Percentiles rank a stretch among this genome's conserved stretches.
phyloP scores from a whole-genome alignment of 2,329 filamentous ascomycete genomes.

The Neofusicoccum kwambonambiense region DNA sequence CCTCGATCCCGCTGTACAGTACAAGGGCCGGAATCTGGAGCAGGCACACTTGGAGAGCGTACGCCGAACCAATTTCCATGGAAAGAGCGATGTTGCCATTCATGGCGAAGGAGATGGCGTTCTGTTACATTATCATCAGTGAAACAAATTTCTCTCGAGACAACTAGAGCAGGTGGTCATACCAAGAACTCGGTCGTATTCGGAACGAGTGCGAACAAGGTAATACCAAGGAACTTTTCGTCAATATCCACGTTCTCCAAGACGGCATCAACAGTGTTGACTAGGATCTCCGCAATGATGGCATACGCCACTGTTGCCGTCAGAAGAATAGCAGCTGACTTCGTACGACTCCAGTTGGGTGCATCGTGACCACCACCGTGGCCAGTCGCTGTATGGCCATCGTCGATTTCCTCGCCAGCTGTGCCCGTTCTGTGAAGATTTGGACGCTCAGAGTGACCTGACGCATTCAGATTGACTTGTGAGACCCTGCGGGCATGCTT shows the following conservation, averaged over 20 bases:
- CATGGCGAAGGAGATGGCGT: constrained; percentile 99
- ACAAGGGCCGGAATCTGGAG: constrained; percentile 92
- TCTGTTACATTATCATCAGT: constrained; percentile 50
- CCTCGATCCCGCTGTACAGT: constrained; percentile 79
- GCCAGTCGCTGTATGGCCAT: constrained; percentile 41
- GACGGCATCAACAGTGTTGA: constrained; percentile 96
- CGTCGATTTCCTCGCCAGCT: constrained; percentile 44
- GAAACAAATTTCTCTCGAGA: neutral
- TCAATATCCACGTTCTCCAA: constrained; percentile 86
- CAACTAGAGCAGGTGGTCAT: constrained; percentile 37
- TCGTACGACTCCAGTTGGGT: constrained; percentile 94
- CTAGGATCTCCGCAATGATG: constrained; percentile 94
- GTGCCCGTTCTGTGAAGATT: constrained; percentile 38
- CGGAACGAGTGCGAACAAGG: constrained; percentile 91
- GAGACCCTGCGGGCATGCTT: constrained; percentile 53
- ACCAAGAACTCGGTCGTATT: constrained; percentile 98
- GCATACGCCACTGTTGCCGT: constrained; percentile 89
- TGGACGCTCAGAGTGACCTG: constrained; percentile 38
- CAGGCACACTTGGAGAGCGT: constrained; percentile 92
- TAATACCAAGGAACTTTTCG: constrained; percentile 96
- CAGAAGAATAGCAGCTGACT: constrained; percentile 86
- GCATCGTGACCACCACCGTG: constrained; percentile 81
- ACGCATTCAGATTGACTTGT: constrained; percentile 37
- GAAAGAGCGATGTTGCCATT: constrained; percentile 98
- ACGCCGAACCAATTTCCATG: constrained; percentile 98